Conservation (phyloP, 164 flowering plant species). For the Tinospora cordifolia region DNA sequence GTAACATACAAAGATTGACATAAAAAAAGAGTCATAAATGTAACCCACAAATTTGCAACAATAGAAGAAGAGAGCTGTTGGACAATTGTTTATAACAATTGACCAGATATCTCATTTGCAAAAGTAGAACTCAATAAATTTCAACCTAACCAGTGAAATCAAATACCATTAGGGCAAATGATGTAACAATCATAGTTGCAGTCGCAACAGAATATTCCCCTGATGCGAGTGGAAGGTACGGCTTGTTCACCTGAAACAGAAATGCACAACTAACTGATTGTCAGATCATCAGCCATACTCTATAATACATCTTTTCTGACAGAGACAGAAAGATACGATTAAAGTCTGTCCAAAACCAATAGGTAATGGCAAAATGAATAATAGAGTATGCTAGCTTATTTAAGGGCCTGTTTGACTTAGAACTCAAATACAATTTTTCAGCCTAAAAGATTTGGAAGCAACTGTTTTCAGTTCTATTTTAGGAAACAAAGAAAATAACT, state of each 20-base stretch:
- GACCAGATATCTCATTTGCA: neutral
- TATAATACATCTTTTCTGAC: neutral
- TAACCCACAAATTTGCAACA: too few species aligned
- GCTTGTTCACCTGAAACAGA: constrained; percentile 80
- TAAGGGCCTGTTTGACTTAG: too few species aligned
- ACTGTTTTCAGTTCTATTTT: too few species aligned
- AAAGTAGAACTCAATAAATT: neutral
- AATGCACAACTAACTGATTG: neutral
- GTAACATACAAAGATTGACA: too few species aligned
- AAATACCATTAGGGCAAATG: constrained; percentile 65
- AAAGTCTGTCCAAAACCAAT: neutral
- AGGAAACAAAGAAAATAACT: too few species aligned
- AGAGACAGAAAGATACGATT: neutral
- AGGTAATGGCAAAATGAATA: neutral
- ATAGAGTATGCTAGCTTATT: neutral
- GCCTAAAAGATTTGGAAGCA: too few species aligned
- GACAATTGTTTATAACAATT: neutral
- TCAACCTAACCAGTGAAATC: neutral
- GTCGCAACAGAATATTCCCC: constrained; percentile 73
- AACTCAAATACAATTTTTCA: too few species aligned
- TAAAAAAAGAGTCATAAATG: too few species aligned
- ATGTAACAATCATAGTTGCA: constrained; percentile 50
- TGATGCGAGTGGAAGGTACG: constrained; percentile 93
- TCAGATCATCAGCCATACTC: neutral
- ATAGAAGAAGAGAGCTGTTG: too few species aligned